Percentiles rank a stretch among this genome's conserved stretches.
phyloP scores from a whole-genome alignment of 2,329 filamentous ascomycete genomes.

The Metarhizium anisopliae region DNA sequence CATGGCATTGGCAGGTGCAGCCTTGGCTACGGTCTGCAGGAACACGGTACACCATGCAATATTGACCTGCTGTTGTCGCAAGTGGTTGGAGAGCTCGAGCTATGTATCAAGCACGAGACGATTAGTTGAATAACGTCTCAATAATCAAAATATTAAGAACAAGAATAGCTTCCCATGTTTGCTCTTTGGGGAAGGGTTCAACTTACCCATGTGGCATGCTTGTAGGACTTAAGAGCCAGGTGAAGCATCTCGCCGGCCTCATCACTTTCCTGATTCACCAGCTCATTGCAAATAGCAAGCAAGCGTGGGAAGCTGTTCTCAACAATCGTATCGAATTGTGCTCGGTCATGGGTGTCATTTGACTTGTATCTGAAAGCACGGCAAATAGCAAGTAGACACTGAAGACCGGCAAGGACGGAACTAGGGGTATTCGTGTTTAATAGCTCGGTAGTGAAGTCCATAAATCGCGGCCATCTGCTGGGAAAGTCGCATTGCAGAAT shows the following conservation, averaged over 20 bases:
- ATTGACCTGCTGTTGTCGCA: slow-evolving; percentile 74
- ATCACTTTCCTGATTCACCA: slow-evolving; percentile 83
- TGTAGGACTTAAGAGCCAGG: slow-evolving; percentile 91
- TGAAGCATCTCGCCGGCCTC: slow-evolving; percentile 97
- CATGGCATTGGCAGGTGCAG: slow-evolving; percentile 71
- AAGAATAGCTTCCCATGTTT: not conserved
- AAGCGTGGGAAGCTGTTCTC: slow-evolving; percentile 84
- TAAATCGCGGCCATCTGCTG: slow-evolving; percentile 84
- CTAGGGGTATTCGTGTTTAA: slow-evolving; percentile 77
- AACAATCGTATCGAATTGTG: slow-evolving; percentile 91
- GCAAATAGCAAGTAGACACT: slow-evolving; percentile 91
- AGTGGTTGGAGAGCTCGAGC: slow-evolving; percentile 75
- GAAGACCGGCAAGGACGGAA: slow-evolving; percentile 85
- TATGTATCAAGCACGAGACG: slow-evolving; percentile 25
- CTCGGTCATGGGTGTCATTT: slow-evolving; percentile 63
- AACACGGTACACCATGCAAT: slow-evolving; percentile 96
- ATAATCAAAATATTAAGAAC: not conserved
- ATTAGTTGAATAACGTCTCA: not conserved
- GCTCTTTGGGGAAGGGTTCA: not conserved
- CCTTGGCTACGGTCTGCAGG: slow-evolving; percentile 79
- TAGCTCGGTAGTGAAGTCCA: slow-evolving; percentile 84
- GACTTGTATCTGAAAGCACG: slow-evolving; percentile 91
- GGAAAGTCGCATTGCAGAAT: slow-evolving; percentile 96
- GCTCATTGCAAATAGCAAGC: slow-evolving; percentile 74
- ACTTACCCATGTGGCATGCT: slow-evolving; percentile 87